Evolutionary conservation across 306 rosid genomes (phyloP).

Genomic region (Vigna angularis): DNA sequence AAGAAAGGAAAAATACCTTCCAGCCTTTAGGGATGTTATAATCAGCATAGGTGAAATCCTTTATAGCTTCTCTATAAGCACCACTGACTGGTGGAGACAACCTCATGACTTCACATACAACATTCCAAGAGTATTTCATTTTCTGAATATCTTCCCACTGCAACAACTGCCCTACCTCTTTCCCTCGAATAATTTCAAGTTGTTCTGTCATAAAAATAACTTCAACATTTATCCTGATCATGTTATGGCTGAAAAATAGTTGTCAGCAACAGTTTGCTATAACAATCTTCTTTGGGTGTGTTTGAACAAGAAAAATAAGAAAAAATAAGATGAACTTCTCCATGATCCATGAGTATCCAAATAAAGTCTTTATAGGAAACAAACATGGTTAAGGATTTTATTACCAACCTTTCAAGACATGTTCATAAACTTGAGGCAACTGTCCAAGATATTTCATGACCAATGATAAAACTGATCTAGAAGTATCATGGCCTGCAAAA

Average conservation of each 20-base stretch:
- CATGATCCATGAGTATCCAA: too few species aligned
- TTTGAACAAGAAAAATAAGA: too few species aligned
- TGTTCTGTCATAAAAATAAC: conserved; percentile 53
- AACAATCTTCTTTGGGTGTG: background rate
- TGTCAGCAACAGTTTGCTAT: background rate
- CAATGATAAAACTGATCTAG: conserved; percentile 52
- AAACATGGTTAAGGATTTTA: background rate
- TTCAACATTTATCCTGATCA: conserved; percentile 9
- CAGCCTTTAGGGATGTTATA: conserved; percentile 63
- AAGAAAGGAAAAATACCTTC: conserved; percentile 54
- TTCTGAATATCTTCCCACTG: conserved; percentile 64
- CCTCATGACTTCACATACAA: conserved; percentile 58
- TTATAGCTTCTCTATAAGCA: conserved; percentile 55
- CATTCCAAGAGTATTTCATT: conserved; percentile 71
- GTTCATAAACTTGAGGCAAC: conserved; percentile 54
- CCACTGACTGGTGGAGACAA: conserved; percentile 57
- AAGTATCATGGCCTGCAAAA: conserved; percentile 59
- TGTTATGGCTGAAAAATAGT: background rate
- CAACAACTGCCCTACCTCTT: conserved; percentile 51
- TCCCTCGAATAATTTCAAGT: conserved; percentile 49
- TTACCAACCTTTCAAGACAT: conserved; percentile 50
- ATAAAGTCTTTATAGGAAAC: background rate
- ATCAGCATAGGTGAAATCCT: conserved; percentile 58
- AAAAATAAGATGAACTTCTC: too few species aligned
- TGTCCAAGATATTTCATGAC: conserved; percentile 56